Evolutionary conservation across 805 yeast species (phyloP).

Genomic region (Sugiyamaella americana): DNA sequence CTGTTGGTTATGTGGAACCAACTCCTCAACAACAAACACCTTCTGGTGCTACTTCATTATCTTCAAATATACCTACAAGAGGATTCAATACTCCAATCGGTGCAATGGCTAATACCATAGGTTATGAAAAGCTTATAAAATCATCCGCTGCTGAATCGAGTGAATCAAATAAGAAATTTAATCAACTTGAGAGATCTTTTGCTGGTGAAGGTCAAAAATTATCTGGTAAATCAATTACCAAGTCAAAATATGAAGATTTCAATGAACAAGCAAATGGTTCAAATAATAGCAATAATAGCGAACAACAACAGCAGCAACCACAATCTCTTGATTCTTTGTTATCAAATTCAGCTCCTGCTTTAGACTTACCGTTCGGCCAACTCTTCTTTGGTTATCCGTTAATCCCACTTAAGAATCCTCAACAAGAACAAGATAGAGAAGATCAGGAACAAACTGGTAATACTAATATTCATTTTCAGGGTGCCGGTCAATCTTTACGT

Average conservation of each 20-base stretch:
- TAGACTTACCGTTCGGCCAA: conserved; percentile 75
- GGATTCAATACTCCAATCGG: conserved; percentile 21
- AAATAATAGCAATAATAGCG: too few species aligned
- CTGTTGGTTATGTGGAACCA: conserved; percentile 96
- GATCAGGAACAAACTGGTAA: conserved; percentile 26
- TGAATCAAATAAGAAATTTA: background rate
- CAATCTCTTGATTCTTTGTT: background rate
- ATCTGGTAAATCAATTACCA: conserved; percentile 38
- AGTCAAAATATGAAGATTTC: background rate
- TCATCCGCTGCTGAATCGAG: conserved; percentile 31
- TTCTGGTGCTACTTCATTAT: conserved; percentile 27
- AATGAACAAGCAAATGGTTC: background rate
- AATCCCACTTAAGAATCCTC: conserved; percentile 37
- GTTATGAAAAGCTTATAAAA: conserved; percentile 54
- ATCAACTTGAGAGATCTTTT: conserved; percentile 29
- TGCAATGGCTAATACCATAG: conserved; percentile 64
- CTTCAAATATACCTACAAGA: conserved; percentile 17
- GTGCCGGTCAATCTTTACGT: conserved; percentile 73
- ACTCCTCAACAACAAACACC: background rate
- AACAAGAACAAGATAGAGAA: conserved; percentile 34
- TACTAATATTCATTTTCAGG: conserved; percentile 39
- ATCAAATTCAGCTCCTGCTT: conserved; percentile 53
- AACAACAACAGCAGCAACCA: too few species aligned
- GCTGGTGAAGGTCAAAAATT: conserved; percentile 64
- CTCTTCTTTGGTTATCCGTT: conserved; percentile 91